Evolutionary conservation across 768 basidiomycete species (phyloP).

Genomic region (Heimioporus sp.): DNA sequence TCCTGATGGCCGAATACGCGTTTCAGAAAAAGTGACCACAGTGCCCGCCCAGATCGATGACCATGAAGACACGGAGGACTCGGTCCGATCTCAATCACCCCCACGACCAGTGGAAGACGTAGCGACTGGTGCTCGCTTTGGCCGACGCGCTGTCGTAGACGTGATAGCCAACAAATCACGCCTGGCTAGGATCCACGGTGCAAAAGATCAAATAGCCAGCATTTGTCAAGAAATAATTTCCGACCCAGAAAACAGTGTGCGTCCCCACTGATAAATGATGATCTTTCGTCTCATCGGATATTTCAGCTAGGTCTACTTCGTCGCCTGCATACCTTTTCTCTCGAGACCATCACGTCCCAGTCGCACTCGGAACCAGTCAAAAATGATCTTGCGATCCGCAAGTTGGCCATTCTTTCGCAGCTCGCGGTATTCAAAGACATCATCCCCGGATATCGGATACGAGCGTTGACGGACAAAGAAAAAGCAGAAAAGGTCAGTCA

Average conservation of each 20-base stretch:
- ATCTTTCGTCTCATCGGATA: slow-evolving; percentile 12
- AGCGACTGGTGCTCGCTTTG: slow-evolving; percentile 82
- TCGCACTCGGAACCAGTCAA: slow-evolving; percentile 65
- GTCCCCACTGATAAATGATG: slow-evolving; percentile 26
- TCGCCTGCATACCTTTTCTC: slow-evolving; percentile 87
- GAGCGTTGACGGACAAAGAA: slow-evolving; percentile 85
- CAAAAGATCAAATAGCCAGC: slow-evolving; percentile 91
- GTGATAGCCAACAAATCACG: slow-evolving; percentile 67
- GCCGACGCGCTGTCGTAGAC: slow-evolving; percentile 75
- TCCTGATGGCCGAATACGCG: slow-evolving; percentile 71
- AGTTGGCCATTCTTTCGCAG: slow-evolving; percentile 85
- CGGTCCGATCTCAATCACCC: slow-evolving; percentile 30
- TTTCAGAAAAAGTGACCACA: slow-evolving; percentile 40
- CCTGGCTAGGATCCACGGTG: slow-evolving; percentile 63
- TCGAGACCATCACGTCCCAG: slow-evolving; percentile 66
- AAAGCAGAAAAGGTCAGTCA: slow-evolving; percentile 93
- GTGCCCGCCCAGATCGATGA: slow-evolving; percentile 19
- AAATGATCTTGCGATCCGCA: slow-evolving; percentile 83
- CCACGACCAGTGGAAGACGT: slow-evolving; percentile 58
- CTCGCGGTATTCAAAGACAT: slow-evolving; percentile 95
- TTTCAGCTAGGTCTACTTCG: slow-evolving; percentile 81
- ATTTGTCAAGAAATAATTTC: slow-evolving; percentile 93
- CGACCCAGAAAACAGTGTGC: slow-evolving; percentile 92
- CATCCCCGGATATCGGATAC: slow-evolving; percentile 94
- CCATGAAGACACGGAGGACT: slow-evolving; percentile 35